Conservation (phyloP, 306 rosid species). For the Begonia masoniana region DNA sequence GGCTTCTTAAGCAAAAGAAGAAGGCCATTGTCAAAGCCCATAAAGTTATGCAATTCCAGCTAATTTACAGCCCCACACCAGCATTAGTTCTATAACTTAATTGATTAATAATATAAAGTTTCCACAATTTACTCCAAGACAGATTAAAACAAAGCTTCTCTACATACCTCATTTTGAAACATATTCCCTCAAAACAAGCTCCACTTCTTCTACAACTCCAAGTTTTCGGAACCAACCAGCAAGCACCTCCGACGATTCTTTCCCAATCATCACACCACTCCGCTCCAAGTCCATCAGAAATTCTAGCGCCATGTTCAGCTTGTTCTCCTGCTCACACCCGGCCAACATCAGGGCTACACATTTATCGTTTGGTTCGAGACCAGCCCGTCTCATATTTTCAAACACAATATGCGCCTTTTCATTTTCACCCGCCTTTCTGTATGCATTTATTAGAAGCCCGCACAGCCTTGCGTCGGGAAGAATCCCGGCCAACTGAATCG, state of each 20-base stretch:
- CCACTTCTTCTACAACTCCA: conserved; percentile 78
- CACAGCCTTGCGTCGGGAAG: conserved; percentile 66
- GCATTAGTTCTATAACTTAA: too few species aligned
- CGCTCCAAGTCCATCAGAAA: conserved; percentile 63
- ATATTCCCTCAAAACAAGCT: conserved; percentile 55
- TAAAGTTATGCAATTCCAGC: too few species aligned
- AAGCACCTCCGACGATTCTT: conserved; percentile 61
- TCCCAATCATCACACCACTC: conserved; percentile 43
- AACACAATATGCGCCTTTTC: conserved; percentile 44
- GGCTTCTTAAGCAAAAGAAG: too few species aligned
- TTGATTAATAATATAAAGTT: too few species aligned
- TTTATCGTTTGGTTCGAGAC: conserved; percentile 57
- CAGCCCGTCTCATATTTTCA: conserved; percentile 68
- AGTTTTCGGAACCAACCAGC: conserved; percentile 66
- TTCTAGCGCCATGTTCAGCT: conserved; percentile 41
- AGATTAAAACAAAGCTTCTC: too few species aligned
- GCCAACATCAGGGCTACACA: conserved; percentile 50
- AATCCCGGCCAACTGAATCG: conserved; percentile 65
- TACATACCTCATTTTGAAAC: conserved; percentile 17
- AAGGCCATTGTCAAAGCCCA: too few species aligned
- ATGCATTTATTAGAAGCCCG: conserved; percentile 59
- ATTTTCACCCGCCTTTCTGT: conserved; percentile 45
- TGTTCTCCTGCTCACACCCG: conserved; percentile 65
- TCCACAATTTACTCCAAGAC: too few species aligned
- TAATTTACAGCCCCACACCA: too few species aligned